Conservation (phyloP, 2,329 filamentous ascomycete species). For the Ascochyta fabae region DNA sequence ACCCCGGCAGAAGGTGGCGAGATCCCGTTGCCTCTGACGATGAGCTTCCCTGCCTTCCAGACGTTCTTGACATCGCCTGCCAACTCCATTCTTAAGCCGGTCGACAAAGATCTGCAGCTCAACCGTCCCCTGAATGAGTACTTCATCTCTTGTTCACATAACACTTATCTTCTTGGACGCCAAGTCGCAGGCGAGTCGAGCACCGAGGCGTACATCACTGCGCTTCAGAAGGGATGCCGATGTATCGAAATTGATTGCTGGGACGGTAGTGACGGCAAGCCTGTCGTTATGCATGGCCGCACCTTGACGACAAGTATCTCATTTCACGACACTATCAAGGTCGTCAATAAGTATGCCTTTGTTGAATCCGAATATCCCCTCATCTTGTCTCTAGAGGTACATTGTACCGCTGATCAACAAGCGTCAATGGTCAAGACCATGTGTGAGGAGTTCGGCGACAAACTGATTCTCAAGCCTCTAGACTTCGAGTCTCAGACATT, state of each 20-base stretch:
- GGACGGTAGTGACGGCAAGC: constrained; percentile 88
- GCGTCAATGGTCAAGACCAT: constrained; percentile 88
- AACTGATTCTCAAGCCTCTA: constrained; percentile 77
- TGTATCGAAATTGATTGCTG: constrained; percentile 98
- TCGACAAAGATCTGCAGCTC: constrained; percentile 68
- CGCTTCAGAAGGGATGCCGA: constrained; percentile 85
- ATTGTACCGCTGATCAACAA: constrained; percentile 86
- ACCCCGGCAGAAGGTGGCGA: constrained; percentile 49
- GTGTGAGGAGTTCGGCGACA: constrained; percentile 80
- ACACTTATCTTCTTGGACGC: constrained; percentile 91
- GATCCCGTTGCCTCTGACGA: constrained; percentile 59
- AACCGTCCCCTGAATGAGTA: constrained; percentile 93
- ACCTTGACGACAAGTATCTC: constrained; percentile 88
- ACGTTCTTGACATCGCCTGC: constrained; percentile 55
- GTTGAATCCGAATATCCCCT: constrained; percentile 84
- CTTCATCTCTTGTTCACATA: constrained; percentile 98
- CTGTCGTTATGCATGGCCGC: constrained; percentile 87
- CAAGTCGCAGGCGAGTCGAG: constrained; percentile 91
- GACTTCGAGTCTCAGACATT: constrained; percentile 71
- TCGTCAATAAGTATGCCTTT: constrained; percentile 95
- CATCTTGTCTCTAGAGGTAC: constrained; percentile 94
- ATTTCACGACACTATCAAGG: constrained; percentile 89
- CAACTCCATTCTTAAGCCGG: constrained; percentile 71
- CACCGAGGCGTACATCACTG: constrained; percentile 91
- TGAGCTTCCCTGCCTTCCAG: constrained; percentile 81